These are phyloP conservation scores for Entomortierella beljakovae DNA, from an alignment of 192 early-diverging fungal genomes.

Conservation along the genomic window DNA sequence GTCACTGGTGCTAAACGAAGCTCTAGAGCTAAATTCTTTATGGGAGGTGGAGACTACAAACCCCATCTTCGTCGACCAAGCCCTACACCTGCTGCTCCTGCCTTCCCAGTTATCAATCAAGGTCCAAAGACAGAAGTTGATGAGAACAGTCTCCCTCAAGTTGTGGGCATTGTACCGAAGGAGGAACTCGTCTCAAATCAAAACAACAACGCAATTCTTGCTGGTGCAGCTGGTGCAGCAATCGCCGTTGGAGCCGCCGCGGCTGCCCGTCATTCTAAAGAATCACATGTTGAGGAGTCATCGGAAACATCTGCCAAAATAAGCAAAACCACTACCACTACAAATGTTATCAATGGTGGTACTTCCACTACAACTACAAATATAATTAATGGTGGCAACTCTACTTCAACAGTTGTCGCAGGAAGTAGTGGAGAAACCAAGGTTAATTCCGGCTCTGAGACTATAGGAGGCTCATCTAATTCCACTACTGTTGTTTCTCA, in stretches of 20 bases:
- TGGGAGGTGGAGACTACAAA: conserved; percentile 34
- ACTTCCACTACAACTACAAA: conserved; percentile 5
- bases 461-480: neutral
- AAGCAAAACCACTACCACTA: neutral
- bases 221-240: conserved; percentile 6
- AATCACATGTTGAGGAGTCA: neutral
- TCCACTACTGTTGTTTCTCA: conserved; percentile 6
- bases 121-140: conserved; percentile 9
- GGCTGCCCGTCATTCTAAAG: neutral
- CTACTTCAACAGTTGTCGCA: neutral
- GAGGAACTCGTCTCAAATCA: conserved; percentile 4
- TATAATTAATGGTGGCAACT: neutral
- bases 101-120: neutral
- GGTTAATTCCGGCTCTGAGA: conserved; percentile 1
- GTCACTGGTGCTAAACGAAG: conserved; percentile 9
- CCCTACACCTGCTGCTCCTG: neutral
- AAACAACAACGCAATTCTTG: neutral
- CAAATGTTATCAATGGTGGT: neutral
- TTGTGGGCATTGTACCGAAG: neutral
- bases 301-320: conserved; percentile 8
- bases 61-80: conserved; percentile 16
- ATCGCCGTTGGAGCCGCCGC: neutral
- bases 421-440: neutral
- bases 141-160: neutral
- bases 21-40: conserved; percentile 44